Conservation (phyloP, 805 yeast species). For the Kodamaea kaohsiungensis region DNA sequence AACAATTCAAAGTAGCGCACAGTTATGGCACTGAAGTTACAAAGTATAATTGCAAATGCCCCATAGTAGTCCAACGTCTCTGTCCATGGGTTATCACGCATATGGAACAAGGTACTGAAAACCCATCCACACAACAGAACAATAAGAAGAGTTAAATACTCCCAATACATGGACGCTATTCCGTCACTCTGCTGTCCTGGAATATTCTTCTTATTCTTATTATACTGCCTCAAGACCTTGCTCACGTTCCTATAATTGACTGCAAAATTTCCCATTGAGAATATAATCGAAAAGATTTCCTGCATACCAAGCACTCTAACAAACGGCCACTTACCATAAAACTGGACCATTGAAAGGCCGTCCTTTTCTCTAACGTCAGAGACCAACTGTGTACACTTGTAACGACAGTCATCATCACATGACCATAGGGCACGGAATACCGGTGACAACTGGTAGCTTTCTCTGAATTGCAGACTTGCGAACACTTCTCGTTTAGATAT, state of each 20-base stretch:
- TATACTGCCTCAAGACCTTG: constrained; percentile 28
- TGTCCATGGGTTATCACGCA: constrained; percentile 36
- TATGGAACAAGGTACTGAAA: constrained; percentile 39
- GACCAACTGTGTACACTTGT: constrained; percentile 40
- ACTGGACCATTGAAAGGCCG: constrained; percentile 36
- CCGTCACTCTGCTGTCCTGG: constrained; percentile 9
- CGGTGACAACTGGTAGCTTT: constrained; percentile 7
- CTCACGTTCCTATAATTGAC: constrained; percentile 31
- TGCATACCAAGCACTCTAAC: constrained; percentile 36
- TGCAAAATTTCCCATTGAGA: constrained; percentile 38
- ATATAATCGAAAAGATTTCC: constrained; percentile 36
- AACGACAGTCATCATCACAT: constrained; percentile 38
- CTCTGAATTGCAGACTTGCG: not conserved
- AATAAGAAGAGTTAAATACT: constrained; percentile 28
- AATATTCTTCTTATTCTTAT: constrained; percentile 16
- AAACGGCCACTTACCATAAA: constrained; percentile 48
- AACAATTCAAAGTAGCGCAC: constrained; percentile 34
- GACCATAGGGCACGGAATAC: constrained; percentile 26
- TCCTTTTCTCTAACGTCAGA: constrained; percentile 21
- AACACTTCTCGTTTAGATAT: constrained; percentile 1
- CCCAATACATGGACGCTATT: constrained; percentile 26
- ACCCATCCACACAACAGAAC: constrained; percentile 39
- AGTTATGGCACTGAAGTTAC: constrained; percentile 36
- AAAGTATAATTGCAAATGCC: constrained; percentile 38
- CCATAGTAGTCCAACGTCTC: constrained; percentile 45